Percentiles rank a stretch among this genome's conserved stretches.
These are phyloP conservation scores for Sugiyamaella japonica DNA, from an alignment of 1,139 yeast genomes.

Conservation along the genomic window DNA sequence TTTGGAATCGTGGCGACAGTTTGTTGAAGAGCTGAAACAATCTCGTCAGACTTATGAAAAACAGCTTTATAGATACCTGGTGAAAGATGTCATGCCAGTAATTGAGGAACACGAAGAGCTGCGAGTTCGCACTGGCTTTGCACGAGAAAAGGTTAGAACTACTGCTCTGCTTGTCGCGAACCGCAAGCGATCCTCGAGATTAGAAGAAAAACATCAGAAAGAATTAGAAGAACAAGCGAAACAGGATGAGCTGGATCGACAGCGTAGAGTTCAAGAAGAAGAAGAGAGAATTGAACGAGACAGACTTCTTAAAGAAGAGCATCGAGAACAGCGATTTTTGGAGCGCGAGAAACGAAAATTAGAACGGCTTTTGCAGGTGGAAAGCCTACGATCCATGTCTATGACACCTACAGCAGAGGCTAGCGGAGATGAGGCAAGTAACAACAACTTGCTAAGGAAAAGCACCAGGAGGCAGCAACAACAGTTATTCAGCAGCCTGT, in stretches of 20 bases:
- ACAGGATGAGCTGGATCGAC: conserved; percentile 25
- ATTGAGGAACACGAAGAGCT: conserved; percentile 34
- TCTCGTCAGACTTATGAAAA: conserved; percentile 24
- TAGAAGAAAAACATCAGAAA: conserved; percentile 32
- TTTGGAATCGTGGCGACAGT: conserved; percentile 35
- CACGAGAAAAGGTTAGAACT: conserved; percentile 31
- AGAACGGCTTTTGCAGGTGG: conserved; percentile 1
- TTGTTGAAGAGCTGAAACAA: conserved; percentile 30
- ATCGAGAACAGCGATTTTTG: conserved; percentile 21
- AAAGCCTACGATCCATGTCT: neutral
- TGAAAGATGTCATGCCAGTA: conserved; percentile 35
- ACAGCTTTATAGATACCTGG: conserved; percentile 29
- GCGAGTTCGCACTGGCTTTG: conserved; percentile 30
- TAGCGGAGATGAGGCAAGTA: neutral
- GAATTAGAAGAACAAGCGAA: conserved; percentile 23
- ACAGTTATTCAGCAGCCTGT: neutral
- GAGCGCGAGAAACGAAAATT: conserved; percentile 19
- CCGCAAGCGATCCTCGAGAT: conserved; percentile 37
- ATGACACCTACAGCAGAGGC: neutral
- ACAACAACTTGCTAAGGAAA: neutral
- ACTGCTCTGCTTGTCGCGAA: conserved; percentile 32
- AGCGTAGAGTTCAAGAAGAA: conserved; percentile 23
- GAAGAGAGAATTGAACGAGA: conserved; percentile 20
- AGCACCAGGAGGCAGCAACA: conserved; percentile 14
- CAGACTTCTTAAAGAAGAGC: conserved; percentile 19